Evolutionary conservation across 2,329 filamentous ascomycete genomes (phyloP).

Genomic region (Talaromyces rugulosus): DNA sequence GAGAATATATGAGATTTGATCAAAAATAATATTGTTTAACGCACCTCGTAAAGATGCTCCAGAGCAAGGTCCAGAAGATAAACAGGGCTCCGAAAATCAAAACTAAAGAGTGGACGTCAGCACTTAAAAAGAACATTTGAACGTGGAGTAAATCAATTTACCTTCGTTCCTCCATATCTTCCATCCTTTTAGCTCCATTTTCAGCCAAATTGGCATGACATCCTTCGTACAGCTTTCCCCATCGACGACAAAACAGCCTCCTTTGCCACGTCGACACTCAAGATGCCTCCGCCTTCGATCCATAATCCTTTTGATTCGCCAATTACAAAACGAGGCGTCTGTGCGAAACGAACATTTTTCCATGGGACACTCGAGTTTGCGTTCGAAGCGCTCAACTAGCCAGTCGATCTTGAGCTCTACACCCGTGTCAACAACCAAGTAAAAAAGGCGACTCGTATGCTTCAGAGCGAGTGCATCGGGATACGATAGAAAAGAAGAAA

Average conservation of each 20-base stretch:
- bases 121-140: background rate
- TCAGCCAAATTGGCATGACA: slow-evolving; percentile 27
- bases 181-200: slow-evolving; percentile 15
- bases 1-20: background rate
- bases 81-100: slow-evolving; percentile 16
- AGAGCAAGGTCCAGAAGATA: slow-evolving; percentile 16
- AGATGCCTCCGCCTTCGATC: slow-evolving; percentile 36
- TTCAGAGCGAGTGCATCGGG: slow-evolving; percentile 69
- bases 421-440: slow-evolving; percentile 61
- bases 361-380: slow-evolving; percentile 64
- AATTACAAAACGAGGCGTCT: slow-evolving; percentile 39
- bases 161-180: slow-evolving; percentile 24
- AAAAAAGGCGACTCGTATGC: slow-evolving; percentile 62
- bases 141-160: slow-evolving; percentile 12
- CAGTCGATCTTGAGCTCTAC: slow-evolving; percentile 64
- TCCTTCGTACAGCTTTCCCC: slow-evolving; percentile 30
- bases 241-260: slow-evolving; percentile 36
- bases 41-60: background rate
- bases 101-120: slow-evolving; percentile 2
- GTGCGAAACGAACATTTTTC: slow-evolving; percentile 39
- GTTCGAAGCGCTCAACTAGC: slow-evolving; percentile 60
- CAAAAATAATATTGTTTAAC: background rate
- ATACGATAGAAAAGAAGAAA: slow-evolving; percentile 59
- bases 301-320: slow-evolving; percentile 40
- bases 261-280: slow-evolving; percentile 29